A percentile compares a stretch with the other conserved stretches of the same genome.
These are phyloP conservation scores for Ochromonas danica DNA, from an alignment of 108 stramenopile genomes.

Conservation along the genomic window DNA sequence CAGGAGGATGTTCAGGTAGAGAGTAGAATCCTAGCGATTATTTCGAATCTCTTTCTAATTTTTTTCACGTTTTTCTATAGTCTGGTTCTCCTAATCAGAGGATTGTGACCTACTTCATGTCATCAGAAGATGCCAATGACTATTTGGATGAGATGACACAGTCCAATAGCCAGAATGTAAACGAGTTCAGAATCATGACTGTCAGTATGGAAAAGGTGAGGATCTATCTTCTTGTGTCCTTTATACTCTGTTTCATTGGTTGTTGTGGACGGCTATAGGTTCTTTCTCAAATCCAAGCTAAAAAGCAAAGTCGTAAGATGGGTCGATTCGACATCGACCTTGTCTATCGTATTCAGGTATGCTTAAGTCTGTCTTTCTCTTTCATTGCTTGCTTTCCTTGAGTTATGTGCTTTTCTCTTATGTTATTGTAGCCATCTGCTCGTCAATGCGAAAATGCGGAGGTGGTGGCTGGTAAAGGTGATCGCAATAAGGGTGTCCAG, in stretches of 20 bases:
- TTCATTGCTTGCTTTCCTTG: background rate
- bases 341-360: conserved; percentile 1
- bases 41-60: background rate
- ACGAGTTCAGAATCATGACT: background rate
- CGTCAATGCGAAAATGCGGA: background rate
- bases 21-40: background rate
- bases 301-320: conserved; percentile 9
- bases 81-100: background rate
- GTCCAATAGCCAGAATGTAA: background rate
- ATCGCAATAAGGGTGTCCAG: background rate
- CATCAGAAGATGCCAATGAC: conserved; percentile 3
- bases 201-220: conserved; percentile 7
- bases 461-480: background rate
- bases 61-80: background rate
- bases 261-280: no score
- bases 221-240: background rate
- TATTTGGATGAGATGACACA: conserved; percentile 18
- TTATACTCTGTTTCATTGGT: background rate
- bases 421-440: background rate
- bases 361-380: background rate
- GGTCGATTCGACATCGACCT: background rate
- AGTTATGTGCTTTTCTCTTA: background rate
- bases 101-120: conserved; percentile 1
- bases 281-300: background rate
- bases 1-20: conserved; percentile 18